Conservation (phyloP, 2,329 filamentous ascomycete genomes). For the Penicillium expansum region DNA sequence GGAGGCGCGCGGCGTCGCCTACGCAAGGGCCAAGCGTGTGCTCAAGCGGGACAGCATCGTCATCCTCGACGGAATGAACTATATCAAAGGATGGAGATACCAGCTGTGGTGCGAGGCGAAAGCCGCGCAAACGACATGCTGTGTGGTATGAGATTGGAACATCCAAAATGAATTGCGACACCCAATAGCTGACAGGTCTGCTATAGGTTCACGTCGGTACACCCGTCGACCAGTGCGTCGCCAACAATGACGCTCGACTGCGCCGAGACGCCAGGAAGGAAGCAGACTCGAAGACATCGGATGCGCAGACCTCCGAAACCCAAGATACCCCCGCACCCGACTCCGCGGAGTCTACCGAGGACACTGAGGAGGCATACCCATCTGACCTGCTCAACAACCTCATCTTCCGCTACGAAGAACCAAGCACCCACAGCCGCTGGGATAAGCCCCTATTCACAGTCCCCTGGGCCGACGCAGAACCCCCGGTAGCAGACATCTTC, state of each 20-base stretch:
- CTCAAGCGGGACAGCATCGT: constrained; percentile 59
- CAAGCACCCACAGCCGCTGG: constrained; percentile 64
- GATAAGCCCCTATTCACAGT: constrained; percentile 65
- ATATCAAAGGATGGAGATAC: constrained; percentile 67
- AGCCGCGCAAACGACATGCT: constrained; percentile 59
- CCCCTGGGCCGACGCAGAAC: constrained; percentile 54
- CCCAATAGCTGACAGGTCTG: background rate
- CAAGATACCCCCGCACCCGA: background rate
- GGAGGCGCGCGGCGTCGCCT: constrained; percentile 60
- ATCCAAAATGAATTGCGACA: background rate
- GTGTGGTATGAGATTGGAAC: constrained; percentile 51
- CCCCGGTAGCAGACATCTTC: constrained; percentile 61
- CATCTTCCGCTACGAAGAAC: constrained; percentile 65
- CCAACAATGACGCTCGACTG: constrained; percentile 50
- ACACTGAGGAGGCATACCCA: constrained; percentile 46
- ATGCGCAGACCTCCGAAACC: background rate
- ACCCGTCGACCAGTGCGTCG: constrained; percentile 53
- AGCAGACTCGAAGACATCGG: background rate
- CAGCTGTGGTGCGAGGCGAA: constrained; percentile 68
- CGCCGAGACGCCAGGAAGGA: constrained; percentile 15
- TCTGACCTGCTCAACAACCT: constrained; percentile 61
- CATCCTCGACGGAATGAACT: constrained; percentile 64
- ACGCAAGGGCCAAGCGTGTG: constrained; percentile 59
- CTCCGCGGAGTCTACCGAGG: constrained; percentile 1
- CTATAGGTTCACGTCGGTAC: constrained; percentile 58